These are phyloP conservation scores for Abrus pulchellus DNA, from an alignment of 306 rosid species.

Conservation along the genomic window DNA sequence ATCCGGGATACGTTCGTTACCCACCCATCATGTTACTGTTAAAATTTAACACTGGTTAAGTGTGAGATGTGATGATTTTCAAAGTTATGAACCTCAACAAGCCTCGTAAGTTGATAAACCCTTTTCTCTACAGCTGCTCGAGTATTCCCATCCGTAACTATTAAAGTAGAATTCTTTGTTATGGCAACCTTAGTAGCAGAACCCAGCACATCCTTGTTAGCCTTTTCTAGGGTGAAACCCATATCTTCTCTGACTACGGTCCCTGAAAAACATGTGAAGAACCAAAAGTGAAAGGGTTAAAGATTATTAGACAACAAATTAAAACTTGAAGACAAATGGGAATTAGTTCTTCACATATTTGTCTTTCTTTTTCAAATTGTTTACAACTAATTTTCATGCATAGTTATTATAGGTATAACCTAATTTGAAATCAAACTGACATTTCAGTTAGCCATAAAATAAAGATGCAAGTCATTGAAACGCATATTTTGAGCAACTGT, in stretches of 20 bases:
- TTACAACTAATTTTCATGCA: neutral
- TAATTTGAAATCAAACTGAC: conserved; percentile 19
- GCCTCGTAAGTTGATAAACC: conserved; percentile 70
- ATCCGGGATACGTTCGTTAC: conserved; percentile 13
- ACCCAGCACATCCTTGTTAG: conserved; percentile 69
- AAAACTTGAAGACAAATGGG: conserved; percentile 17
- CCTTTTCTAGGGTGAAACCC: conserved; percentile 80
- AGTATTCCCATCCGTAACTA: conserved; percentile 87
- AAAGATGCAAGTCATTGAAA: neutral
- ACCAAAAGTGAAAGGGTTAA: conserved; percentile 25
- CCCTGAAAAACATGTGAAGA: conserved; percentile 58
- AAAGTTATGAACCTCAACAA: conserved; percentile 69
- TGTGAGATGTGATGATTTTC: conserved; percentile 15
- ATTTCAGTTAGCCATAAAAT: conserved; percentile 24
- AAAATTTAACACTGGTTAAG: conserved; percentile 5
- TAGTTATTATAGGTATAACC: neutral
- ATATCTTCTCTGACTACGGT: conserved; percentile 88
- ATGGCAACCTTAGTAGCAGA: conserved; percentile 77
- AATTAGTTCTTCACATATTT: conserved; percentile 15
- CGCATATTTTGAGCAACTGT: conserved; percentile 13
- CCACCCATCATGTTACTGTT: neutral
- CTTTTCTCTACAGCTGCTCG: conserved; percentile 71
- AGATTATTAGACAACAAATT: conserved; percentile 28
- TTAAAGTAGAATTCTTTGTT: conserved; percentile 80
- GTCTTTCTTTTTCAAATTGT: neutral